Evolutionary conservation across 2,329 filamentous ascomycete genomes (phyloP).

Genomic region (Fusarium fracticaudum): DNA sequence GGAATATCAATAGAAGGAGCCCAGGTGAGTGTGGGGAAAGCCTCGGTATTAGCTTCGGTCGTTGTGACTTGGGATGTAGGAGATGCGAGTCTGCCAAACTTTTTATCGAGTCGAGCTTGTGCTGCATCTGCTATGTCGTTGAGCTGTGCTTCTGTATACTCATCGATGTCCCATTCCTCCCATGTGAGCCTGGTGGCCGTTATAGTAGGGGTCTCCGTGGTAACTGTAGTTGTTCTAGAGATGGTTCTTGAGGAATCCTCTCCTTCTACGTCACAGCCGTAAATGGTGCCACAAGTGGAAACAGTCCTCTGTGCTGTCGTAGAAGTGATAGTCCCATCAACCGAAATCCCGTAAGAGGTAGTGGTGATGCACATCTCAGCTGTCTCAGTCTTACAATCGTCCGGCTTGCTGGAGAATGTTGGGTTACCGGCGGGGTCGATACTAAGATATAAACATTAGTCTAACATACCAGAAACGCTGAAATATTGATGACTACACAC

Average conservation of each 20-base stretch:
- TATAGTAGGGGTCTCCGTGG: not conserved
- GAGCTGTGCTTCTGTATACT: not conserved
- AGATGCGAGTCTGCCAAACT: not conserved
- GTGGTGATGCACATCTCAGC: not conserved
- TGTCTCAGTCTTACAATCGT: not conserved
- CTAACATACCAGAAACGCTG: not conserved
- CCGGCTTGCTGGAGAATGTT: not conserved
- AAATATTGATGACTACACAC: rapidly evolving
- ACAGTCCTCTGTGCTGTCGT: not conserved
- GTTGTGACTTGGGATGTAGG: rapidly evolving
- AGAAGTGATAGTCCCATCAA: not conserved
- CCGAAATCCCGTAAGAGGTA: not conserved
- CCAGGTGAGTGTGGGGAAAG: not conserved
- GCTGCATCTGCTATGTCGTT: not conserved
- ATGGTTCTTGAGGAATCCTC: not conserved
- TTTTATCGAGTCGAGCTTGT: not conserved
- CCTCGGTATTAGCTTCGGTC: not conserved
- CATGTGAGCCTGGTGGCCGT: not conserved
- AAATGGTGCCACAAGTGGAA: not conserved
- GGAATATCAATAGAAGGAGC: not conserved
- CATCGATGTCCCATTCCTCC: not conserved
- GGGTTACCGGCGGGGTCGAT: not conserved
- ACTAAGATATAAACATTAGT: not conserved
- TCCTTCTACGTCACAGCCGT: not conserved
- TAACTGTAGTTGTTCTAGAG: not conserved